Percentiles rank a stretch among this genome's conserved stretches.
These are phyloP conservation scores for Mucor racemosus DNA, from an alignment of 371 early-diverging fungal species.

Conservation along the genomic window DNA sequence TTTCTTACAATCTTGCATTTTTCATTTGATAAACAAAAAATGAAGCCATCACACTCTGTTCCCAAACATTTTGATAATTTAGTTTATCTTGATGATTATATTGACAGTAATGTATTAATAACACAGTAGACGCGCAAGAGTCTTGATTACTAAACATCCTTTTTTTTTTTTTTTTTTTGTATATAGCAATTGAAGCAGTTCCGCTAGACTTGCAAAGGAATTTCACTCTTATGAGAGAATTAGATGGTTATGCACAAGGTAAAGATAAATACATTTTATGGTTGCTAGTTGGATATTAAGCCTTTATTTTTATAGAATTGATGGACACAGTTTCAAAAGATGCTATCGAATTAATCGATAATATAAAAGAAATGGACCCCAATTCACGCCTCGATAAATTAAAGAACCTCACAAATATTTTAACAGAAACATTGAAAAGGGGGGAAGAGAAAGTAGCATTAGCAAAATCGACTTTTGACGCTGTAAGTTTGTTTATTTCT, in stretches of 20 bases:
- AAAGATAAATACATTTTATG: slow-evolving; percentile 27
- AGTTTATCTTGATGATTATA: slow-evolving; percentile 82
- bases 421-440: slow-evolving; percentile 75
- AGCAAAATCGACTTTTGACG: slow-evolving; percentile 88
- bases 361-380: slow-evolving; percentile 46
- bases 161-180: neutral
- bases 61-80: slow-evolving; percentile 46
- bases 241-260: slow-evolving; percentile 90
- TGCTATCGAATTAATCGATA: slow-evolving; percentile 59
- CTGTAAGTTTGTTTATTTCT: slow-evolving; percentile 54
- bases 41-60: slow-evolving; percentile 16
- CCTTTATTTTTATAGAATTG: slow-evolving; percentile 40
- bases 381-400: slow-evolving; percentile 65
- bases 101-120: slow-evolving; percentile 68
- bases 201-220: slow-evolving; percentile 89
- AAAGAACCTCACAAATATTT: slow-evolving; percentile 58
- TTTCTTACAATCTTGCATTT: too few relatives aligned
- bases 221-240: slow-evolving; percentile 87
- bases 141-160: neutral
- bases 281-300: neutral
- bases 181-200: slow-evolving; percentile 84
- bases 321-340: slow-evolving; percentile 61
- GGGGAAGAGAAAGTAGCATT: slow-evolving; percentile 90
- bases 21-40: neutral
- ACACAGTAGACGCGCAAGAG: neutral